phyloP scores from a whole-genome alignment of 441 rosid species.

The Erodium trifolium region DNA sequence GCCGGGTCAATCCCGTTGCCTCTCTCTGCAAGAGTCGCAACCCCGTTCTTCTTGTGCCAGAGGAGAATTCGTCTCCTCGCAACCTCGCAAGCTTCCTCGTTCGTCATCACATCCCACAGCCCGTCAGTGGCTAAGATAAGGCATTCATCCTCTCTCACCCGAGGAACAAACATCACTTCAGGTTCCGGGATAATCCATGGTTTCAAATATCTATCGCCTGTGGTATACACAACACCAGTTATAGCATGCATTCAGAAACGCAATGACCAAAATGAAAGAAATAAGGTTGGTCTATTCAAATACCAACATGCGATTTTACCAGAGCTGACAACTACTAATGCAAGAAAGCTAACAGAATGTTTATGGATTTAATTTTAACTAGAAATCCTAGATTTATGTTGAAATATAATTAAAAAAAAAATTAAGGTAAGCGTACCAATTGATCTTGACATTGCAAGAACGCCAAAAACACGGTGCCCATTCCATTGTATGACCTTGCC shows the following conservation, averaged over 20 bases:
- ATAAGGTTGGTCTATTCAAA: too few relatives aligned
- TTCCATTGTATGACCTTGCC: slow-evolving; percentile 96
- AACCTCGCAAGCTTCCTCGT: slow-evolving; percentile 77
- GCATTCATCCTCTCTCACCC: slow-evolving; percentile 81
- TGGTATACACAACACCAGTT: slow-evolving; percentile 21
- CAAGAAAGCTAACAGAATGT: too few relatives aligned
- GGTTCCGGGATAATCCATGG: slow-evolving; percentile 87
- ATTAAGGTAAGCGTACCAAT: slow-evolving; percentile 43
- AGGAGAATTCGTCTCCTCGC: slow-evolving; percentile 65
- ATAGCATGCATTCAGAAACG: not conserved
- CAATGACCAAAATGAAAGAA: too few relatives aligned
- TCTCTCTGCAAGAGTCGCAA: slow-evolving; percentile 24
- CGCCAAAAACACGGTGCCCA: slow-evolving; percentile 86
- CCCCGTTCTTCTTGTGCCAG: slow-evolving; percentile 68
- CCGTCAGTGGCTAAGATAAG: slow-evolving; percentile 82
- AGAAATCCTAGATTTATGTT: too few relatives aligned
- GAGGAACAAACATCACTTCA: slow-evolving; percentile 61
- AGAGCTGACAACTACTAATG: too few relatives aligned
- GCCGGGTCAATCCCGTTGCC: slow-evolving; percentile 60
- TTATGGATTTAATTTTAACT: too few relatives aligned
- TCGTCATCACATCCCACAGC: slow-evolving; percentile 83
- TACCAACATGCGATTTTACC: too few relatives aligned
- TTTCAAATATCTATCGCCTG: slow-evolving; percentile 84
- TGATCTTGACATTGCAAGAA: slow-evolving; percentile 93
- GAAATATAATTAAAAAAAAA: too few relatives aligned